These are phyloP conservation scores for Pythium sukuiense DNA, from an alignment of 352 stramenopile species.

Conservation along the genomic window DNA sequence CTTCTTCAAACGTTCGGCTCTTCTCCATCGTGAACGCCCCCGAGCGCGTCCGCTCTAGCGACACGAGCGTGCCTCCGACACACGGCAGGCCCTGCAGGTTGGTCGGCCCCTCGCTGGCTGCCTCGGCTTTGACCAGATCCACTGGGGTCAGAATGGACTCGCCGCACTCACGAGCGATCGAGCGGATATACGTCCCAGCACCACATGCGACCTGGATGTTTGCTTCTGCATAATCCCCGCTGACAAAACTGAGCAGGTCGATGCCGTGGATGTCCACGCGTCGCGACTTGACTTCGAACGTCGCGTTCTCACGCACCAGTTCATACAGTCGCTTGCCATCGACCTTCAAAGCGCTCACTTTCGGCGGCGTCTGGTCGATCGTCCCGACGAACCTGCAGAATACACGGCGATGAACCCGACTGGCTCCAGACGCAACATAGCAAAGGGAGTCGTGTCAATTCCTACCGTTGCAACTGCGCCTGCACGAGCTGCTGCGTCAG, in stretches of 20 bases:
- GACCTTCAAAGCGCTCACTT: conserved; percentile 78
- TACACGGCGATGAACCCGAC: background rate
- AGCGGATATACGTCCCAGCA: conserved; percentile 85
- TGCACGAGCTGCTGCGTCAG: conserved; percentile 40
- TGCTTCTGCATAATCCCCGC: conserved; percentile 58
- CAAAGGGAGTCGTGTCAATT: background rate
- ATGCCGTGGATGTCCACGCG: conserved; percentile 68
- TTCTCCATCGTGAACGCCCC: conserved; percentile 52
- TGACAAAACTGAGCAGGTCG: conserved; percentile 47
- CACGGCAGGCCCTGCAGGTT: conserved; percentile 30
- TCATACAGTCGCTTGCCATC: conserved; percentile 82
- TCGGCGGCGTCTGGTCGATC: conserved; percentile 77
- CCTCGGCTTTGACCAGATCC: conserved; percentile 14
- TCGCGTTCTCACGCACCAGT: conserved; percentile 58
- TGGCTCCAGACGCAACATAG: background rate
- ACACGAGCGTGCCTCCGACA: conserved; percentile 64
- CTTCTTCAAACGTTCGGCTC: conserved; percentile 58
- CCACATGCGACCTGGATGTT: conserved; percentile 67
- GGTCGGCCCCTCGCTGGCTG: conserved; percentile 15
- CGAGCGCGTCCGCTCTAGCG: conserved; percentile 62
- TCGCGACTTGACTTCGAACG: conserved; percentile 59
- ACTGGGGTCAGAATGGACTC: conserved; percentile 54
- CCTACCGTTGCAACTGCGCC: conserved; percentile 46
- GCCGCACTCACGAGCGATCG: conserved; percentile 82
- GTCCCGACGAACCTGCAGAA: conserved; percentile 63